Evolutionary conservation across 2,329 filamentous ascomycete genomes (phyloP), one percentile per base, ranked within the genome.

Genomic region (Talaromyces funiculosus): DNA sequence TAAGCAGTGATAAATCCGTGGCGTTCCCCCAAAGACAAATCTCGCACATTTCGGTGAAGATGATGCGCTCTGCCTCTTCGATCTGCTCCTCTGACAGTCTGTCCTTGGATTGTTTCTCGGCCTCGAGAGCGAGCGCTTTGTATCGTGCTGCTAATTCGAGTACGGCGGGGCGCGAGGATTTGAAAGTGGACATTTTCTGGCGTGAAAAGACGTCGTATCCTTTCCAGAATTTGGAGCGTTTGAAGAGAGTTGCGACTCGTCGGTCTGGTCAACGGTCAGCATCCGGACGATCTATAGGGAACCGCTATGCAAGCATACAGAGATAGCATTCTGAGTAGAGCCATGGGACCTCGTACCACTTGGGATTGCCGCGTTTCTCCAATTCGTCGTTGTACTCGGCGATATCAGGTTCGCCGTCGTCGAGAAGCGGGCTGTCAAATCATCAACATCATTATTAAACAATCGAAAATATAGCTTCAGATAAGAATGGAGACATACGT

Each of bases 11-110:
- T 14, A 97, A 81, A 73, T 97, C 94, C 0, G 93, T 97, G 1
- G 93, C 94, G 73, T 97, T 97, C 10, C 93, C 93, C 93, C 93
- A 97, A 1, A 97, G 84, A 72, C 92, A 97, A 67, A 97, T 94
- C 80, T 97, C 91, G 75, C 88, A 92, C 89, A 97, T 95, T 72
- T 97, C 93, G 24, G 82, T 82, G 77, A 97, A 97, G 26, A 97
- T 79, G 0, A 92, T 76, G 71, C 86, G 85, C 71, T 95, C 90
- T 0, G 90, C 86, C 60, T 88, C 84, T 31, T 85, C 82, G 54
- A 86, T 71, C 65, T 86, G 77, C 58, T 80, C 73, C 1, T 71
- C 43, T 0, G 68, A 68, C 59, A 69, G 67, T 31, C 67, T 62
- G 3, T 61, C 37, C 14, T 67, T 65, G 43, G 81, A 77, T 53